Percentiles rank a stretch among this genome's conserved stretches.
Evolutionary conservation across 1,284 basidiomycete species (phyloP).

Genomic region (Cutaneotrichosporon daszewskae): DNA sequence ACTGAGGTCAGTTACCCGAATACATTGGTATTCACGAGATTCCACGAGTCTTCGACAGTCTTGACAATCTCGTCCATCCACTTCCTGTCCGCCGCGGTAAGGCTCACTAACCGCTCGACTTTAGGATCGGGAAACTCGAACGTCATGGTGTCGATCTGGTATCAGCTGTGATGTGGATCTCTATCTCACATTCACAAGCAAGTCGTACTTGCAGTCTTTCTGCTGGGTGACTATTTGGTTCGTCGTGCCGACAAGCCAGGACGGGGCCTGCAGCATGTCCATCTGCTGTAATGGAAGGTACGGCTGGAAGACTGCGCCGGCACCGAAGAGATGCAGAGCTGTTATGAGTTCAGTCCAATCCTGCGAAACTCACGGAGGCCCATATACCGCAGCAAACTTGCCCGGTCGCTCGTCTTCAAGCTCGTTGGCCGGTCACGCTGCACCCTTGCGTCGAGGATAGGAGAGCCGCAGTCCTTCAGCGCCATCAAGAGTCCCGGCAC

Average conservation of each 20-base stretch:
- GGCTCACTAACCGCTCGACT: constrained; percentile 66
- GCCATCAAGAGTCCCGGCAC: constrained; percentile 80
- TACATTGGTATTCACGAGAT: too few relatives aligned
- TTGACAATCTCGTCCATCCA: constrained; percentile 84
- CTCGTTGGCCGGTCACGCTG: constrained; percentile 65
- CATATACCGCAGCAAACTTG: constrained; percentile 83
- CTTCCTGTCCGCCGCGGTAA: constrained; percentile 89
- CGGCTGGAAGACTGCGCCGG: constrained; percentile 95
- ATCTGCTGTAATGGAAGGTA: constrained; percentile 95
- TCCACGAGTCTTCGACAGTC: constrained; percentile 77
- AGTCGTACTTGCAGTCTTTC: constrained; percentile 70
- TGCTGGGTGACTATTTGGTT: constrained; percentile 95
- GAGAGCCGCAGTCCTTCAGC: constrained; percentile 87
- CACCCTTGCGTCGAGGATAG: constrained; percentile 62
- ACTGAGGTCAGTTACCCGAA: too few relatives aligned
- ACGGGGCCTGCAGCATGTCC: constrained; percentile 72
- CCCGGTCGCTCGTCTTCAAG: constrained; percentile 80
- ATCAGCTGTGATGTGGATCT: not conserved
- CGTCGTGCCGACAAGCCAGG: constrained; percentile 82
- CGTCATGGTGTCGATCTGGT: constrained; percentile 70
- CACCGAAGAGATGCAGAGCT: constrained; percentile 61
- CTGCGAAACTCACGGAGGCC: constrained; percentile 77
- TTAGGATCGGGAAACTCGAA: constrained; percentile 79
- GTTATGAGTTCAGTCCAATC: not conserved
- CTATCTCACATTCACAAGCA: constrained; percentile 74